A percentile compares a stretch with the other conserved stretches of the same genome.
phyloP scores from a whole-genome alignment of 805 yeast genomes.

The Monosporozyma aerobia region DNA sequence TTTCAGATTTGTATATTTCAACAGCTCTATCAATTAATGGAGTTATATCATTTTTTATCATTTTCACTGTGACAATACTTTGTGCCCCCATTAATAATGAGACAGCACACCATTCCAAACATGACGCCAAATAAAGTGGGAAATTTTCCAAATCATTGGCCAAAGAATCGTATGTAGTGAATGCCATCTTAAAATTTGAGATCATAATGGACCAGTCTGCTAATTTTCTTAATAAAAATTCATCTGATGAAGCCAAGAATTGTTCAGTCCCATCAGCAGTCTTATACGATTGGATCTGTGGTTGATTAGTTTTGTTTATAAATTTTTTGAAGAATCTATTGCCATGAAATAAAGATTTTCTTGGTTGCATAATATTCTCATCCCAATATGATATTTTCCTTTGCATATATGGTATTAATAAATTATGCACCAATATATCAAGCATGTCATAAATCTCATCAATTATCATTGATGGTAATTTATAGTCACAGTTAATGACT shows the following conservation, averaged over 20 bases:
- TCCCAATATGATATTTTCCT: constrained; percentile 74
- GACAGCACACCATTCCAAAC: constrained; percentile 81
- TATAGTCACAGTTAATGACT: constrained; percentile 1
- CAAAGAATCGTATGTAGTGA: constrained; percentile 71
- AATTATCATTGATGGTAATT: constrained; percentile 16
- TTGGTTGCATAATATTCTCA: constrained; percentile 67
- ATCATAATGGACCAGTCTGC: constrained; percentile 92
- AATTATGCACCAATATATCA: constrained; percentile 15
- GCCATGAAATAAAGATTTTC: constrained; percentile 65
- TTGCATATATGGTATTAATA: constrained; percentile 73
- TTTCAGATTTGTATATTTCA: constrained; percentile 39
- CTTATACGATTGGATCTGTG: constrained; percentile 7
- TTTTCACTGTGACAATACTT: constrained; percentile 33
- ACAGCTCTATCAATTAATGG: constrained; percentile 30
- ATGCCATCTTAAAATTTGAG: constrained; percentile 80
- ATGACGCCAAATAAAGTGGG: constrained; percentile 44
- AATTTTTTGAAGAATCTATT: constrained; percentile 45
- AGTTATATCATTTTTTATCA: constrained; percentile 37
- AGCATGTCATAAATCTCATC: constrained; percentile 20
- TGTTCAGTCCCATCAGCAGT: constrained; percentile 43
- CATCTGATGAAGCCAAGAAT: constrained; percentile 56
- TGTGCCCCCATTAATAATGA: constrained; percentile 54
- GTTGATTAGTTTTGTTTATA: constrained; percentile 19
- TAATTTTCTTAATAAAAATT: constrained; percentile 65
- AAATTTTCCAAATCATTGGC: constrained; percentile 65